These are phyloP conservation scores for Cicer pinnatifidum DNA, from an alignment of 306 rosid species.

Conservation along the genomic window DNA sequence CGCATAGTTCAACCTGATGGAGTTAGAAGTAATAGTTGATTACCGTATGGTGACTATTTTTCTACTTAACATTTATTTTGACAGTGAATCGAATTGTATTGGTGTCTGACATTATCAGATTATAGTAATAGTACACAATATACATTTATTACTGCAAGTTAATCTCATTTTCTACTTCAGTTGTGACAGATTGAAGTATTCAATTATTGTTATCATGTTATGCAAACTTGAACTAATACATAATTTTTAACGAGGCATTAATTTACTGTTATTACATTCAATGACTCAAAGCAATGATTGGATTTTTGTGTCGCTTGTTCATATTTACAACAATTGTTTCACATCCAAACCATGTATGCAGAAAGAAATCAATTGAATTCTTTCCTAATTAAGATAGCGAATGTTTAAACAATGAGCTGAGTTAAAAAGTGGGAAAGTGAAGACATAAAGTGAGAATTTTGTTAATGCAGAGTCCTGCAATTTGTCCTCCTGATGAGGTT, in stretches of 20 bases:
- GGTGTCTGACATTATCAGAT: conserved; percentile 6
- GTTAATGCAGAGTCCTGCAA: neutral
- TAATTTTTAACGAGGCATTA: neutral
- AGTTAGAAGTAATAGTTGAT: conserved; percentile 7
- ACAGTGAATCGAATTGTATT: neutral
- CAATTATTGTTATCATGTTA: conserved; percentile 9
- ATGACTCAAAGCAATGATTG: conserved; percentile 8
- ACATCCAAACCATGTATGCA: neutral
- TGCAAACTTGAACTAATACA: neutral
- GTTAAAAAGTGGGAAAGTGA: neutral
- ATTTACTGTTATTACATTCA: conserved; percentile 4
- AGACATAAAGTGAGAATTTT: neutral
- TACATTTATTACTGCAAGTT: conserved; percentile 33
- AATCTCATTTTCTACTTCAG: conserved; percentile 26
- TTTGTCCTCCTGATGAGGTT: neutral
- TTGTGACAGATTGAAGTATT: conserved; percentile 11
- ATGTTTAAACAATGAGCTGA: neutral
- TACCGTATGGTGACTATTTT: neutral
- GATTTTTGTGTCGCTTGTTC: neutral
- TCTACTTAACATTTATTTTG: neutral
- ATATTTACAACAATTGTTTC: neutral
- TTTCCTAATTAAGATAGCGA: neutral
- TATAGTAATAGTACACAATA: neutral
- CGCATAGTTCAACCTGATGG: conserved; percentile 20
- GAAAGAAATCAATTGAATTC: neutral